Percentiles rank a stretch among this genome's conserved stretches.
Evolutionary conservation across 345 rosid genomes (phyloP).

Genomic region (Eucalyptus erythrocorys): DNA sequence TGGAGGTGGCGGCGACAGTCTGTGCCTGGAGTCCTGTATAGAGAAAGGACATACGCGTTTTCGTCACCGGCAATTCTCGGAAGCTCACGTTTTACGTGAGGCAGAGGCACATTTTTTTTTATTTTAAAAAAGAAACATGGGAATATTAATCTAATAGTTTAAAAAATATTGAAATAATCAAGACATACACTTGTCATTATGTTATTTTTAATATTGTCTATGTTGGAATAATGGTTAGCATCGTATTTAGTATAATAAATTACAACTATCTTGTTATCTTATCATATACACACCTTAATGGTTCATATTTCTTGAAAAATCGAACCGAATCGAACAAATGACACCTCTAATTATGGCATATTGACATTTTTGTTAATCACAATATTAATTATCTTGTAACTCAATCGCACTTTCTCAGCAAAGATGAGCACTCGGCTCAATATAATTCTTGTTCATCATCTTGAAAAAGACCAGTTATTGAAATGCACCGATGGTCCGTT

Average conservation of each 20-base stretch:
- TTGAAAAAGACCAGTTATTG: accelerated
- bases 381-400: background rate
- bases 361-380: background rate
- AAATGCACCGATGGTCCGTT: accelerated
- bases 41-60: background rate
- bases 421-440: background rate
- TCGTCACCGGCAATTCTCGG: background rate
- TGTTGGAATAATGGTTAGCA: background rate
- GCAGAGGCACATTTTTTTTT: background rate
- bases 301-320: background rate
- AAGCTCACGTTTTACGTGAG: background rate
- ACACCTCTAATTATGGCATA: background rate
- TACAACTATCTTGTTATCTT: background rate
- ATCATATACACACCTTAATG: background rate
- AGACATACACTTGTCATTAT: background rate
- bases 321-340: accelerated
- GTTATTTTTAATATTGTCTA: background rate
- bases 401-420: background rate
- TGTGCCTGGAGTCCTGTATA: background rate
- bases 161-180: background rate
- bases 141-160: background rate
- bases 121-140: background rate
- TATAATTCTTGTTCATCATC: background rate
- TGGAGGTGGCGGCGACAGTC: background rate
- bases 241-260: background rate